These are phyloP conservation scores for Eruca vesicaria DNA, from an alignment of 441 rosid genomes.

Conservation along the genomic window DNA sequence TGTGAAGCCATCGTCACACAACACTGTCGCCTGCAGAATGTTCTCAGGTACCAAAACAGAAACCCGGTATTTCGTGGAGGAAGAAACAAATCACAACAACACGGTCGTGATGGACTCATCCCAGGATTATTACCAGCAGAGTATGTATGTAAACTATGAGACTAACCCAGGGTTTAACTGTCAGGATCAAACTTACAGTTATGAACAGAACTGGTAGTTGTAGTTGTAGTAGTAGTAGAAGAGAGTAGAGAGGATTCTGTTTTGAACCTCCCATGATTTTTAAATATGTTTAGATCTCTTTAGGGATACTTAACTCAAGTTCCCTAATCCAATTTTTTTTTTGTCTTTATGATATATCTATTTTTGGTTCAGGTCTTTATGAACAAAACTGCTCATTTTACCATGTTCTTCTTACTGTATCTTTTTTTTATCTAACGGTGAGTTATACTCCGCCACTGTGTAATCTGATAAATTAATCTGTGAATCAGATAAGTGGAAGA, in stretches of 20 bases:
- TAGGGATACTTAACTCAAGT: constrained; percentile 36
- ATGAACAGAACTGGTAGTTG: constrained; percentile 34
- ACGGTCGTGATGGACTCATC: constrained; percentile 42
- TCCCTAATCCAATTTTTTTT: constrained; percentile 10
- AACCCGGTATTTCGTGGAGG: constrained; percentile 51
- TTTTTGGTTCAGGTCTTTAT: constrained; percentile 26
- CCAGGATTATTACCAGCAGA: constrained; percentile 28
- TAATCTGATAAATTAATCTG: too few species aligned
- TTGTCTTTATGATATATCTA: constrained; percentile 19
- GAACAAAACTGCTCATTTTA: too few species aligned
- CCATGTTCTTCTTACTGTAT: too few species aligned
- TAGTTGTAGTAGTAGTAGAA: constrained; percentile 32
- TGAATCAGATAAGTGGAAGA: constrained; percentile 24
- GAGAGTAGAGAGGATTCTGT: constrained; percentile 27
- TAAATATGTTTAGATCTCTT: constrained; percentile 25
- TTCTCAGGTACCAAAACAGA: constrained; percentile 48
- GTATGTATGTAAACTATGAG: constrained; percentile 44
- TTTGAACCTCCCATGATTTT: constrained; percentile 33
- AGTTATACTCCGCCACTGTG: too few species aligned
- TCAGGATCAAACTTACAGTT: constrained; percentile 47
- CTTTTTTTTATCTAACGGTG: too few species aligned
- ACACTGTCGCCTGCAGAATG: constrained; percentile 59
- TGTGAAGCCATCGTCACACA: constrained; percentile 43
- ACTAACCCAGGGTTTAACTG: constrained; percentile 35
- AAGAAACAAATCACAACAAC: constrained; percentile 49